Conservation (phyloP, 2,329 filamentous ascomycete species). For the Penicillium vulpinum region DNA sequence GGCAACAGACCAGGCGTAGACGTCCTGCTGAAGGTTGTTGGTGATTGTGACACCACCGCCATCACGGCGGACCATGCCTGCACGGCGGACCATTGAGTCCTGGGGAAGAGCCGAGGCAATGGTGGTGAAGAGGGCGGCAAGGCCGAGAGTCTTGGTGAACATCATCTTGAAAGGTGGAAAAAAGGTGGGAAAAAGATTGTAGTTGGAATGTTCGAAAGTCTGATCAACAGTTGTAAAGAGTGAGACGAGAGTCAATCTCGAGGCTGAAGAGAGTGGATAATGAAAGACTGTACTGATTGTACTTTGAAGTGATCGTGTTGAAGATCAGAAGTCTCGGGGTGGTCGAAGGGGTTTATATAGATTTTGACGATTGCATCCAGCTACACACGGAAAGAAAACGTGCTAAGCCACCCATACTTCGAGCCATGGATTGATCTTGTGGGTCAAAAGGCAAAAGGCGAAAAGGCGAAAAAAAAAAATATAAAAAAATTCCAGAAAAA, state of each 20-base stretch:
- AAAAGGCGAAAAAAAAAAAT: slow-evolving; percentile 7
- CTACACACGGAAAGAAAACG: not conserved
- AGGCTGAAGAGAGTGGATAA: slow-evolving; percentile 20
- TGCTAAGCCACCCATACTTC: slow-evolving; percentile 3
- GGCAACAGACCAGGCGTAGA: slow-evolving; percentile 46
- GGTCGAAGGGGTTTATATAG: slow-evolving; percentile 23
- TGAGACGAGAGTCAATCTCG: slow-evolving; percentile 29
- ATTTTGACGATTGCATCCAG: slow-evolving; percentile 7
- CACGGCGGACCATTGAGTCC: slow-evolving; percentile 27
- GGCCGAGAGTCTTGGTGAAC: slow-evolving; percentile 39
- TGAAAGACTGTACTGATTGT: slow-evolving; percentile 19
- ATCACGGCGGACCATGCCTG: slow-evolving; percentile 17
- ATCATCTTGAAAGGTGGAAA: slow-evolving; percentile 32
- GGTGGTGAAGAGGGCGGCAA: slow-evolving; percentile 35
- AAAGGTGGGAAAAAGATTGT: slow-evolving; percentile 6
- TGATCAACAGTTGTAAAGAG: slow-evolving; percentile 28
- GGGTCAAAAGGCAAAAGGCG: slow-evolving; percentile 17
- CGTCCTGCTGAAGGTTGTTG: slow-evolving; percentile 39
- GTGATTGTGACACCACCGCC: slow-evolving; percentile 37
- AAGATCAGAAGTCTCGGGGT: slow-evolving; percentile 6
- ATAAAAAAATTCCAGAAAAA: slow-evolving; percentile 17
- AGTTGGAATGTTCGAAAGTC: slow-evolving; percentile 13
- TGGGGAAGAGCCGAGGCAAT: slow-evolving; percentile 34
- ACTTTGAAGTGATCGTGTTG: slow-evolving; percentile 19
- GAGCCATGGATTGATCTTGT: slow-evolving; percentile 21